Conservation (phyloP, 2,329 filamentous ascomycete species). For the Gaeumannomyces tritici region DNA sequence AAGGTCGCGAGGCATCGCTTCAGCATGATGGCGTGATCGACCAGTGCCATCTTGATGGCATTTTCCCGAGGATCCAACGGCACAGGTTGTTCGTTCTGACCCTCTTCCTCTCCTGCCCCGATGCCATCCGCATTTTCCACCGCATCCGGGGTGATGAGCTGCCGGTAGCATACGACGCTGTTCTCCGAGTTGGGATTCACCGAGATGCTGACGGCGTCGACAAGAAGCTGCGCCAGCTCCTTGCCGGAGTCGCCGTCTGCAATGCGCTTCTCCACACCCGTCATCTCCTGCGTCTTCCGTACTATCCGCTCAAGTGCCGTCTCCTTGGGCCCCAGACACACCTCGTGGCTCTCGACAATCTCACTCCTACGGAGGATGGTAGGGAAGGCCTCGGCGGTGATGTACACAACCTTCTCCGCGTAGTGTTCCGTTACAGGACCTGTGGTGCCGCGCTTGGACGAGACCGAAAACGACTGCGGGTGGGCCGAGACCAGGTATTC, state of each 20-base stretch:
- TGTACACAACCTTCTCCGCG: constrained; percentile 77
- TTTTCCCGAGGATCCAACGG: constrained; percentile 56
- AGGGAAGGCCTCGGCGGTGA: constrained; percentile 77
- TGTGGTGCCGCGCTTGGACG: constrained; percentile 58
- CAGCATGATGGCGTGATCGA: constrained; percentile 83
- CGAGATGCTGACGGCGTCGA: constrained; percentile 68
- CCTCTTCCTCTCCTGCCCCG: constrained; percentile 30
- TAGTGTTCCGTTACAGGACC: constrained; percentile 64
- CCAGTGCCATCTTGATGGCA: constrained; percentile 72
- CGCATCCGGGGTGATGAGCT: constrained; percentile 53
- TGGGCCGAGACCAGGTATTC: constrained; percentile 76
- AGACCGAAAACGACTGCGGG: constrained; percentile 70
- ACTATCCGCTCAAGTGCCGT: constrained; percentile 86
- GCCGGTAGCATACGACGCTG: constrained; percentile 69
- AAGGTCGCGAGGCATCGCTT: constrained; percentile 70
- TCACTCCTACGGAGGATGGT: constrained; percentile 85
- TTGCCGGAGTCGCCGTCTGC: constrained; percentile 55
- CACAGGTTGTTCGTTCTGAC: constrained; percentile 11
- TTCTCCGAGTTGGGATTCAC: constrained; percentile 66
- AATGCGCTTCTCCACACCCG: constrained; percentile 63
- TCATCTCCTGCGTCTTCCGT: constrained; percentile 82
- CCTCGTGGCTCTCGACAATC: constrained; percentile 58
- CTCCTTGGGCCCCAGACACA: constrained; percentile 65
- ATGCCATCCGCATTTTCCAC: constrained; percentile 31
- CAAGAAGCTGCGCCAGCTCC: constrained; percentile 55